Evolutionary conservation across 768 basidiomycete species (phyloP).

Genomic region (Russula brevipes): DNA sequence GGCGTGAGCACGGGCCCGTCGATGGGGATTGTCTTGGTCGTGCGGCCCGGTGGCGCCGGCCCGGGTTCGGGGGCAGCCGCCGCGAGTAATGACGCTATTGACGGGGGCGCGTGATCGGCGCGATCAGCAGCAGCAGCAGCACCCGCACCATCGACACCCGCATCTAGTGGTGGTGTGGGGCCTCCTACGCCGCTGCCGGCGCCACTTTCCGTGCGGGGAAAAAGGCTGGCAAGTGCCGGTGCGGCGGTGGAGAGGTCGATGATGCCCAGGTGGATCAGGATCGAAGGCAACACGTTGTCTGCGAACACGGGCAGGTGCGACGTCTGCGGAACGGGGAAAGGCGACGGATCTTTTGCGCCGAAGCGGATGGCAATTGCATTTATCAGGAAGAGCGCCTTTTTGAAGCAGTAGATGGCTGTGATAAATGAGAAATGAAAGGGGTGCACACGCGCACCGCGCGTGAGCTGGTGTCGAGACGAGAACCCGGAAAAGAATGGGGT

Average conservation of each 20-base stretch:
- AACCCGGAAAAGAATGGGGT: not conserved
- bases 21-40: constrained; percentile 23
- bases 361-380: constrained; percentile 67
- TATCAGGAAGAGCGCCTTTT: constrained; percentile 81
- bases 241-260: constrained; percentile 53
- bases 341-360: constrained; percentile 44
- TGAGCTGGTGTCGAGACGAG: constrained; percentile 7
- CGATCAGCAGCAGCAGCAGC: not conserved
- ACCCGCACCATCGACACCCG: too few species aligned
- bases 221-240: constrained; percentile 40
- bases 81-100: constrained; percentile 37
- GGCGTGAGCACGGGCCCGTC: constrained; percentile 52
- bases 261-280: constrained; percentile 71
- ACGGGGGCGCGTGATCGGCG: not conserved
- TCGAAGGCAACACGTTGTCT: constrained; percentile 81
- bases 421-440: not conserved
- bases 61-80: constrained; percentile 27
- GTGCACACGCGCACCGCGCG: not conserved
- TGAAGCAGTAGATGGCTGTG: constrained; percentile 81
- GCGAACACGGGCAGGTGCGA: constrained; percentile 59
- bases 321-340: constrained; percentile 61
- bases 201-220: constrained; percentile 36
- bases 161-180: too few species aligned
- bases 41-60: constrained; percentile 22
- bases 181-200: not conserved